phyloP scores from a whole-genome alignment of 164 flowering plant genomes.

The Cinnamomum chago region DNA sequence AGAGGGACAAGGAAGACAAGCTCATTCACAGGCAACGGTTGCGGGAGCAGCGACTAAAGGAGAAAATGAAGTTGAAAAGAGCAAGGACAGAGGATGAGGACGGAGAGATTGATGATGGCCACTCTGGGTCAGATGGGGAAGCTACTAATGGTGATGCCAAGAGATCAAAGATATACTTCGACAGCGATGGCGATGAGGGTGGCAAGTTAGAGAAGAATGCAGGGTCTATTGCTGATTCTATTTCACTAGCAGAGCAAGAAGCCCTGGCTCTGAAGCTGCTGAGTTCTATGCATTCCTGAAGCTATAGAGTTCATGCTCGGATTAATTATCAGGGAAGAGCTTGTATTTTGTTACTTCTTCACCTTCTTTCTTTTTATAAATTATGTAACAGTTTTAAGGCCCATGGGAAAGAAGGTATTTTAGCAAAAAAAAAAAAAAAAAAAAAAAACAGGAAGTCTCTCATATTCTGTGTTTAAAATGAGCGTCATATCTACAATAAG shows the following conservation, averaged over 20 bases:
- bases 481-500: no score
- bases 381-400: no score
- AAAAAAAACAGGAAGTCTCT: no score
- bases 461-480: no score
- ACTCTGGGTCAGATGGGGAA: conserved; percentile 45
- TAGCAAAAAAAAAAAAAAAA: no score
- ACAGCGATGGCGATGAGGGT: conserved; percentile 35
- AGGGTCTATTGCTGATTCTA: conserved; percentile 21
- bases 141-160: conserved; percentile 25
- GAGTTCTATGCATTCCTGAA: conserved; percentile 44
- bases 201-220: conserved; percentile 11
- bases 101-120: conserved; percentile 26
- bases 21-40: conserved; percentile 42
- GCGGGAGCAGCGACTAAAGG: conserved; percentile 48
- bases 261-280: conserved; percentile 77
- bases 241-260: conserved; percentile 79
- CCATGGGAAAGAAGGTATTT: no score
- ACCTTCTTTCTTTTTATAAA: no score
- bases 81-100: conserved; percentile 37
- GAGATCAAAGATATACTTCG: conserved; percentile 56
- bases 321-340: no score
- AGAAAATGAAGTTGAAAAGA: conserved; percentile 61
- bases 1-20: conserved; percentile 77
- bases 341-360: no score
- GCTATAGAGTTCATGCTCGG: no score